Base-by-base conservation (phyloP, 805 yeast genomes). In the Candida boidinii region DNA sequence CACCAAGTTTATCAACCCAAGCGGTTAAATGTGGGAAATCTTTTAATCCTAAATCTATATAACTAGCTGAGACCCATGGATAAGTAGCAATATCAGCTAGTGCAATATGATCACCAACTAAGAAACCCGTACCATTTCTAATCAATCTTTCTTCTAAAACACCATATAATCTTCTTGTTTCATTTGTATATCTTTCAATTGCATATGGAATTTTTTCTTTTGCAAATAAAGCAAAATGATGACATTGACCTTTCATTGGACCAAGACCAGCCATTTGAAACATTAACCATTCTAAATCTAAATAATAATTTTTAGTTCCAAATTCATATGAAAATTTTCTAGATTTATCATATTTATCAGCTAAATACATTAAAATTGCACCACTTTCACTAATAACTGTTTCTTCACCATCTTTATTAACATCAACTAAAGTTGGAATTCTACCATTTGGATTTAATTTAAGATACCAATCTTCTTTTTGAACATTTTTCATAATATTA, bases 231-330 rank as follows among this genome's bases (percentile, higher is more conserved):
- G 37, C 25, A 46, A 76, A 78, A 47, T 69, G 76, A 38, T 53
- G 49, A 26, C 70, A 71, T 48, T 76, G 82, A 9, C 84, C 83
- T 45, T 68, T 76, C 66, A 67, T 71, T 36, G 83, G 82, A 21
- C 79, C 78, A 26, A 69, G 54, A 7, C 73, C 71, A 39, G 78
- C 75, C 57, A 70, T 64, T 43, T 74, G 79, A 62, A 73, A 76
- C 27, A 62, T 60, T 7, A 69, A 41, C 68, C 78, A 66, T 40
- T 73, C 74, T 42, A 68, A 46, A 48, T 68, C 66, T 41, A 62
- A 66, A 53, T 71, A 78, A 51, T 76, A 77, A 29, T 53, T 45
- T 5, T 46, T 49, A 18, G 73, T 52, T 3, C 60, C 63, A 5
- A 47, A 39, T 18, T 53, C 56, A 39, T 53, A 69, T 17, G 68